A percentile compares a stretch with the other conserved stretches of the same genome.
These are phyloP conservation scores for Metarhizium rileyi DNA, from an alignment of 2,329 filamentous ascomycete genomes.

Conservation along the genomic window DNA sequence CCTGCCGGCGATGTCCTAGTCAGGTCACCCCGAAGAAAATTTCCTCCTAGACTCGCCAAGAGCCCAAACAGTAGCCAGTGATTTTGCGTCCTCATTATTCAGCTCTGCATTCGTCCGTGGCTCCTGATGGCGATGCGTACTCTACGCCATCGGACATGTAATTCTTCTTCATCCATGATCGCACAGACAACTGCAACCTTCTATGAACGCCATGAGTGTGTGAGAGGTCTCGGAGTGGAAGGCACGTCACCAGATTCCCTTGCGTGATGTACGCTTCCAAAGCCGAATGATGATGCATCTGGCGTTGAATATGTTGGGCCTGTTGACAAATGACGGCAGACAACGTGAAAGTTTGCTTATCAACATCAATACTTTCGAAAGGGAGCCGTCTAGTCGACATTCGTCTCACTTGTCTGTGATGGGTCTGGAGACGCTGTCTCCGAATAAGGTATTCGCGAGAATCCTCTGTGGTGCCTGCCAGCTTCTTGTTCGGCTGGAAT, in stretches of 20 bases:
- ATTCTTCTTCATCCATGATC: constrained; percentile 13
- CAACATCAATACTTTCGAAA: constrained; percentile 16
- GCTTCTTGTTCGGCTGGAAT: neutral
- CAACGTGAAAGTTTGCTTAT: constrained; percentile 5
- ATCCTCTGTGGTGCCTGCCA: constrained; percentile 6
- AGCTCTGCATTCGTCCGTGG: constrained; percentile 16
- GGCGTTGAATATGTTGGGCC: constrained; percentile 4
- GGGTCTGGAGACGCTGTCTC: constrained; percentile 10
- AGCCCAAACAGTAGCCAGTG: no score
- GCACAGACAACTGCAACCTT: constrained; percentile 12
- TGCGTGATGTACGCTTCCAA: constrained; percentile 4
- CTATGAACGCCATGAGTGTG: constrained; percentile 15
- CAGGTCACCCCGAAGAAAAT: neutral
- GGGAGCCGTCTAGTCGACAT: constrained; percentile 15
- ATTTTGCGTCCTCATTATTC: constrained; percentile 5
- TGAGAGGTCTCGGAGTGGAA: constrained; percentile 15
- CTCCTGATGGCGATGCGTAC: constrained; percentile 15
- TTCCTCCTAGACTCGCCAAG: no score
- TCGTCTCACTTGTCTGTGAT: constrained; percentile 12
- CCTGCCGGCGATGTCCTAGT: no score
- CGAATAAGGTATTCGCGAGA: constrained; percentile 13
- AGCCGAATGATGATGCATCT: constrained; percentile 7
- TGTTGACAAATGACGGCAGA: neutral
- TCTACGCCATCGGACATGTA: constrained; percentile 7
- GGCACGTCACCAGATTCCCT: constrained; percentile 4